A percentile compares a stretch with the other conserved stretches of the same genome.
Evolutionary conservation across 1,139 yeast species (phyloP).

Genomic region (Hansenula sp.): DNA sequence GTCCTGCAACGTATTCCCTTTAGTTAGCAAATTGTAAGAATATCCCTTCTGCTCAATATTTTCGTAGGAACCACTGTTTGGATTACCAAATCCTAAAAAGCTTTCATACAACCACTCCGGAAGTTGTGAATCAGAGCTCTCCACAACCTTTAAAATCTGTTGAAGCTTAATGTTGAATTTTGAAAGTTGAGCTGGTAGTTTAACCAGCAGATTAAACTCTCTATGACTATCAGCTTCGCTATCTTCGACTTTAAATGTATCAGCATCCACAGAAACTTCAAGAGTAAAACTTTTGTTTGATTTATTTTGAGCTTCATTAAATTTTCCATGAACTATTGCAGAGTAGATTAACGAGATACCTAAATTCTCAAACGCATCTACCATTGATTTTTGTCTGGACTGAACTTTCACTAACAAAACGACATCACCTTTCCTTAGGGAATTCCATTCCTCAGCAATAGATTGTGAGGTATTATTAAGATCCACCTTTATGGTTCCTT

Average conservation of each 20-base stretch:
- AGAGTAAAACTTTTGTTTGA: background rate
- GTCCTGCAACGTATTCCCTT: too few relatives aligned
- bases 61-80: slow-evolving; percentile 17
- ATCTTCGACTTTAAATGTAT: background rate
- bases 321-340: background rate
- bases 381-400: slow-evolving; percentile 8
- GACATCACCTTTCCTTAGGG: slow-evolving; percentile 24
- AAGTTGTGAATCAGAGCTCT: background rate
- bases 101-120: slow-evolving; percentile 35
- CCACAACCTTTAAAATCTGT: background rate
- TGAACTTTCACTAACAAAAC: slow-evolving; percentile 24
- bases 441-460: slow-evolving; percentile 28
- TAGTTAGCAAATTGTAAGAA: too few relatives aligned
- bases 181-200: slow-evolving; percentile 6
- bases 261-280: background rate
- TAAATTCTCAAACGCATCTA: slow-evolving; percentile 18
- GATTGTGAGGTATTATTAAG: slow-evolving; percentile 13
- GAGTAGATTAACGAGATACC: slow-evolving; percentile 16
- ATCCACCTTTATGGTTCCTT: background rate
- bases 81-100: slow-evolving; percentile 32
- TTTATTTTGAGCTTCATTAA: slow-evolving; percentile 1
- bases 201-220: slow-evolving; percentile 10
- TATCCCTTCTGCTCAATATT: background rate
- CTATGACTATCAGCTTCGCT: background rate
- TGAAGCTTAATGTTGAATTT: background rate